Evolutionary conservation across 306 rosid genomes (phyloP).

Genomic region (Canavalia gladiata): DNA sequence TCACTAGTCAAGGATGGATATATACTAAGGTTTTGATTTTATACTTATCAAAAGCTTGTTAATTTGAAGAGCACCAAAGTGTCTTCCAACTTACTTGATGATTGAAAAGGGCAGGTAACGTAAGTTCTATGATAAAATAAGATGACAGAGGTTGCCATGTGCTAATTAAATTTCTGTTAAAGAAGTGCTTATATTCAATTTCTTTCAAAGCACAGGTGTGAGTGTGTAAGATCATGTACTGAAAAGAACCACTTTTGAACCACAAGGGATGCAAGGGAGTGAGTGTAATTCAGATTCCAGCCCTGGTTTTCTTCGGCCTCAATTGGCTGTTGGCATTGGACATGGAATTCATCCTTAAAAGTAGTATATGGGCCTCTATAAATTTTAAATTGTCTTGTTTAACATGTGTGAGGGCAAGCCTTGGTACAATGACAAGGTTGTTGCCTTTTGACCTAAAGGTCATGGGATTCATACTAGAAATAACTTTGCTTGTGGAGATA

Average conservation of each 20-base stretch:
- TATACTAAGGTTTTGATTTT: not conserved
- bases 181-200: slow-evolving; percentile 5
- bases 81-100: slow-evolving; percentile 17
- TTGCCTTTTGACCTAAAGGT: not conserved
- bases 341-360: slow-evolving; percentile 7
- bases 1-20: not conserved
- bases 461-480: too few species aligned
- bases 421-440: not conserved
- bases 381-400: not conserved
- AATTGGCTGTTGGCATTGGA: not conserved
- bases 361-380: slow-evolving; percentile 4
- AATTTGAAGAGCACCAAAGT: slow-evolving; percentile 3
- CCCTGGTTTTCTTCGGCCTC: slow-evolving; percentile 29
- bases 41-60: slow-evolving; percentile 5
- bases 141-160: not conserved
- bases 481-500: not conserved
- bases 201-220: slow-evolving; percentile 5
- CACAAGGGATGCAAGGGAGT: not conserved
- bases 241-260: slow-evolving; percentile 19
- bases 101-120: not conserved
- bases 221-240: slow-evolving; percentile 5
- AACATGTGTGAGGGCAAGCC: not conserved
- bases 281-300: not conserved
- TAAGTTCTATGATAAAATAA: slow-evolving; percentile 10
- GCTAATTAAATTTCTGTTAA: not conserved